Percentiles rank a stretch among this genome's conserved stretches.
These are phyloP conservation scores for Juncus effusus DNA, from an alignment of 176 grass and related monocot species.

Conservation along the genomic window DNA sequence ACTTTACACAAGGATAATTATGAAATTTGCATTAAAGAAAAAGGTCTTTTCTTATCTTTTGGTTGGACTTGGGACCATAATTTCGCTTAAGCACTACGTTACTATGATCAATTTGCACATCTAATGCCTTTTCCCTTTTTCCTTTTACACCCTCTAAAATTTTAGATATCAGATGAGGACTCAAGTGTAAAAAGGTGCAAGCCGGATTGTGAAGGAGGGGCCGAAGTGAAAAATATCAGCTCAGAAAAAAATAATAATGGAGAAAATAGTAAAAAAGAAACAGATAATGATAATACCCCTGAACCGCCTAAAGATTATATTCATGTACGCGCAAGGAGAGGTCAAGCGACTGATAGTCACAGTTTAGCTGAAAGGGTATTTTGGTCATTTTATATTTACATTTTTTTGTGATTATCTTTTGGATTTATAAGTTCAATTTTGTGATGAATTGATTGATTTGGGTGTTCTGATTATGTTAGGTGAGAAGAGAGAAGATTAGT, in stretches of 20 bases:
- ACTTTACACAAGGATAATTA: too few species aligned
- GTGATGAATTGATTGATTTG: slow-evolving; percentile 13
- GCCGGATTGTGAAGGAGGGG: slow-evolving; percentile 20
- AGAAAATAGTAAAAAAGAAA: slow-evolving; percentile 20
- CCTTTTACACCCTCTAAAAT: neutral
- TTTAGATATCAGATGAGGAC: slow-evolving; percentile 29
- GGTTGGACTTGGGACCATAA: too few species aligned
- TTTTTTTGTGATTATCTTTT: neutral
- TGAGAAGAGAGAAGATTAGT: slow-evolving; percentile 84
- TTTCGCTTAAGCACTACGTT: too few species aligned
- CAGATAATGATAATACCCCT: neutral
- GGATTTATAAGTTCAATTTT: neutral
- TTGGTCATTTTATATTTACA: neutral
- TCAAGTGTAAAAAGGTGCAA: slow-evolving; percentile 38
- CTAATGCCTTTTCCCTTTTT: neutral
- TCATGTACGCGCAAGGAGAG: slow-evolving; percentile 58
- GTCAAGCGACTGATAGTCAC: slow-evolving; percentile 73
- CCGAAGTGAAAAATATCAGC: slow-evolving; percentile 14
- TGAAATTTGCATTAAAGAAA: too few species aligned
- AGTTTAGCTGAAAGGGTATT: slow-evolving; percentile 66
- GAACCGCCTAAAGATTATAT: slow-evolving; percentile 58
- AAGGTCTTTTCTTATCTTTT: too few species aligned
- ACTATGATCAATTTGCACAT: too few species aligned
- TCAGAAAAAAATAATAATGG: slow-evolving; percentile 17
- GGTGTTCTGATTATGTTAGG: slow-evolving; percentile 35